These are phyloP conservation scores for Phialophora macrospora DNA, from an alignment of 2,329 filamentous ascomycete species.

Conservation along the genomic window DNA sequence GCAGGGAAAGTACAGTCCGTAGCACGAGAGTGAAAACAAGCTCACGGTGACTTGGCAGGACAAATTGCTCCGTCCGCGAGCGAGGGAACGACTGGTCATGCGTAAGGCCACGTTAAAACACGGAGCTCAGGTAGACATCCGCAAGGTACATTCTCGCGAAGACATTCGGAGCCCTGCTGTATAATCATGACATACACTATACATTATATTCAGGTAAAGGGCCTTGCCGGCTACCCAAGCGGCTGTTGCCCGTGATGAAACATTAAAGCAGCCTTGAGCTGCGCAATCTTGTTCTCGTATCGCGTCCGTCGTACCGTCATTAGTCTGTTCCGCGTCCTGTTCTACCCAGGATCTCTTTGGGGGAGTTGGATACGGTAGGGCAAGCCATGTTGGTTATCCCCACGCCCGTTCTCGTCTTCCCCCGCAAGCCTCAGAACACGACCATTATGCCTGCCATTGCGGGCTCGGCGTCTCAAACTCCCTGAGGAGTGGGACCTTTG, in stretches of 20 bases:
- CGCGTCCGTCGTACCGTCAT: not conserved
- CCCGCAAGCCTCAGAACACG: conserved; percentile 26
- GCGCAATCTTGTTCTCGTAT: not conserved
- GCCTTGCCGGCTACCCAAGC: not conserved
- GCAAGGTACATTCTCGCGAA: not conserved
- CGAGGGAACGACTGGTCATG: no score
- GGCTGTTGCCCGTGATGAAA: not conserved
- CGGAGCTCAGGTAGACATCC: not conserved
- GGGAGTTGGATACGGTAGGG: conserved; percentile 30
- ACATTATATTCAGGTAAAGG: not conserved
- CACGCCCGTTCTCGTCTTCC: conserved; percentile 11
- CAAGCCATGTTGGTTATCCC: conserved; percentile 5
- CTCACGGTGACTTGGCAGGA: no score
- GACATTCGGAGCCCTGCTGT: not conserved
- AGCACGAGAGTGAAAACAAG: no score
- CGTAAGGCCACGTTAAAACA: no score
- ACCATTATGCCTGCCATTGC: not conserved
- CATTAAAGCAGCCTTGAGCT: not conserved
- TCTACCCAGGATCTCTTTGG: not conserved
- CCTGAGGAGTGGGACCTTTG: conserved; percentile 1
- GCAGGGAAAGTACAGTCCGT: no score
- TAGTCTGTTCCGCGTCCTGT: not conserved
- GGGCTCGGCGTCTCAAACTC: not conserved
- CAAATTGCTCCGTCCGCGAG: no score
- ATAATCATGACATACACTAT: not conserved